phyloP scores from a whole-genome alignment of 2,329 filamentous ascomycete species.

The Emergomyces pasteurianus region DNA sequence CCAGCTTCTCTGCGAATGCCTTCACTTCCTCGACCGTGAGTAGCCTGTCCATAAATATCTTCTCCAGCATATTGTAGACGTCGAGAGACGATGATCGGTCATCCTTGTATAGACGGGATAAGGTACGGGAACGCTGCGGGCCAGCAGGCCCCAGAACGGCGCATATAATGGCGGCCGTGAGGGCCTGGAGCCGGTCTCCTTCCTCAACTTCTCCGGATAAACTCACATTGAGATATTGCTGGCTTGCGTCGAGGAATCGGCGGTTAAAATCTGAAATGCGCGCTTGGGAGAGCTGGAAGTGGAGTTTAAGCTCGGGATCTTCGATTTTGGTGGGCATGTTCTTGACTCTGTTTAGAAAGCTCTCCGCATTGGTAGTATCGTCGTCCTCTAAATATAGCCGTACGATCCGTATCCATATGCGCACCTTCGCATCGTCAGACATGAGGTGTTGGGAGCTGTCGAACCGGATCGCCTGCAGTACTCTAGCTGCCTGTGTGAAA shows the following conservation, averaged over 20 bases:
- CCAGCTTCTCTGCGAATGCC: constrained; percentile 68
- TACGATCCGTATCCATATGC: constrained; percentile 86
- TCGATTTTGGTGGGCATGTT: constrained; percentile 60
- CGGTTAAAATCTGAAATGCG: constrained; percentile 86
- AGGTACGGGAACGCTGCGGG: constrained; percentile 64
- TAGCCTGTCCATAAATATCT: constrained; percentile 89
- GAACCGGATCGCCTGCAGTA: constrained; percentile 71
- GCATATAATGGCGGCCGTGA: constrained; percentile 80
- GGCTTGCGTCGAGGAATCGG: constrained; percentile 75
- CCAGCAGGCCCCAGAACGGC: constrained; percentile 87
- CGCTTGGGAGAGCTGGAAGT: constrained; percentile 85
- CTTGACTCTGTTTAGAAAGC: constrained; percentile 89
- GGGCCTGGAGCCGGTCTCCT: constrained; percentile 70
- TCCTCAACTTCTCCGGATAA: constrained; percentile 69
- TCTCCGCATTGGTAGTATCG: constrained; percentile 73
- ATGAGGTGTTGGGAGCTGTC: constrained; percentile 81
- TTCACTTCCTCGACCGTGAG: constrained; percentile 71
- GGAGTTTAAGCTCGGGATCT: constrained; percentile 61
- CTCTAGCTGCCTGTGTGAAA: constrained; percentile 63
- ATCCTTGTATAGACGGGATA: constrained; percentile 85
- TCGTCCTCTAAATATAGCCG: constrained; percentile 90
- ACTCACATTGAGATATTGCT: constrained; percentile 80
- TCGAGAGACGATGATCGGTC: constrained; percentile 68
- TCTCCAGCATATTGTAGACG: constrained; percentile 72
- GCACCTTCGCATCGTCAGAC: constrained; percentile 67